Evolutionary conservation across 805 yeast species (phyloP).

Genomic region (Metschnikowia colocasiae): DNA sequence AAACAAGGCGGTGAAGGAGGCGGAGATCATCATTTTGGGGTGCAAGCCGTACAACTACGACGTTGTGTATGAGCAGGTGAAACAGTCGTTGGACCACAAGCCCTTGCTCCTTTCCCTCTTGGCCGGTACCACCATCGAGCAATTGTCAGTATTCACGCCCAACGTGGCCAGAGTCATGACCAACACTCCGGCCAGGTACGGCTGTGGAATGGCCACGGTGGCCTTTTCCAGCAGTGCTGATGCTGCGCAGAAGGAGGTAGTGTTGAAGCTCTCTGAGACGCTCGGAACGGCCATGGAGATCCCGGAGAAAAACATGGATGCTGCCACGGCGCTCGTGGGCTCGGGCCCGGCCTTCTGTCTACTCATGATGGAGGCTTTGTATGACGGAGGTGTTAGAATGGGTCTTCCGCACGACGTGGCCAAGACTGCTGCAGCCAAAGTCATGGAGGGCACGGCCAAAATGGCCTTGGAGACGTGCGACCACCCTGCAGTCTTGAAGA

Average conservation of each 20-base stretch:
- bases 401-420: slow-evolving; percentile 88
- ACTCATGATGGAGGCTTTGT: slow-evolving; percentile 83
- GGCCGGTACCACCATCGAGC: slow-evolving; percentile 88
- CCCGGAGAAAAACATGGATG: slow-evolving; percentile 94
- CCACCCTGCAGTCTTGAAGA: slow-evolving; percentile 86
- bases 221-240: slow-evolving; percentile 59
- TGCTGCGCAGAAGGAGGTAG: slow-evolving; percentile 41
- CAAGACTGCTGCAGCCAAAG: slow-evolving; percentile 84
- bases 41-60: slow-evolving; percentile 84
- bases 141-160: slow-evolving; percentile 50
- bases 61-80: slow-evolving; percentile 52
- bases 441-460: slow-evolving; percentile 88
- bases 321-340: slow-evolving; percentile 91
- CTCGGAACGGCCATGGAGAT: slow-evolving; percentile 65
- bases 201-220: slow-evolving; percentile 93
- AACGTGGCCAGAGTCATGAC: slow-evolving; percentile 92
- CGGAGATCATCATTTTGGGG: slow-evolving; percentile 75
- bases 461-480: slow-evolving; percentile 79
- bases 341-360: slow-evolving; percentile 95
- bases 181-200: slow-evolving; percentile 91
- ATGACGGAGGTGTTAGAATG: slow-evolving; percentile 92
- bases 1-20: slow-evolving; percentile 52
- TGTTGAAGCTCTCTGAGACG: slow-evolving; percentile 52
- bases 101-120: slow-evolving; percentile 71
- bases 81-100: slow-evolving; percentile 45